Conservation (phyloP, 805 yeast genomes). For the Metschnikowia arizonensis region DNA sequence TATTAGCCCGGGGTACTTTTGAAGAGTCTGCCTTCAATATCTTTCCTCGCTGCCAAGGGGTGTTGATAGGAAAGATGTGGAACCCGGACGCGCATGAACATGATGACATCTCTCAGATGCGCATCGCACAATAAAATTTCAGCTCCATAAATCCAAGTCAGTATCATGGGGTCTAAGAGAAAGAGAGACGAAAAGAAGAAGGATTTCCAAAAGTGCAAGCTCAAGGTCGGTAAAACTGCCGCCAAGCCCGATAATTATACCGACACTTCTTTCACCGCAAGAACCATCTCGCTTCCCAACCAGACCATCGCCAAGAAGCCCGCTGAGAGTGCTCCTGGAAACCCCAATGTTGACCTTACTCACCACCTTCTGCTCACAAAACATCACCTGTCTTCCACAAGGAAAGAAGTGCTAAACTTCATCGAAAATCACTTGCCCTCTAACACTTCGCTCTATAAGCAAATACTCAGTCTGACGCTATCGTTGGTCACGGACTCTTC, state of each 20-base stretch:
- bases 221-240: conserved; percentile 82
- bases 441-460: conserved; percentile 52
- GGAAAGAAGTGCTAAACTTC: conserved; percentile 64
- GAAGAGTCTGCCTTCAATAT: not conserved
- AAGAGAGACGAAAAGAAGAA: conserved; percentile 63
- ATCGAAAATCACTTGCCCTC: conserved; percentile 51
- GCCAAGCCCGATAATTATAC: conserved; percentile 73
- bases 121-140: conserved; percentile 11
- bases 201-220: conserved; percentile 73
- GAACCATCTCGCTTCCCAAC: conserved; percentile 47
- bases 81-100: not conserved
- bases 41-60: not conserved
- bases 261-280: conserved; percentile 79
- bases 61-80: not conserved
- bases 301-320: conserved; percentile 32
- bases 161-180: conserved; percentile 43
- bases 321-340: conserved; percentile 10
- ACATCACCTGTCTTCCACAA: conserved; percentile 67
- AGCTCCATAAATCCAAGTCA: not conserved
- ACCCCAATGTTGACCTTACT: conserved; percentile 44
- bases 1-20: not conserved
- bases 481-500: conserved; percentile 69
- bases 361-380: conserved; percentile 66
- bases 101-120: conserved; percentile 6
- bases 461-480: conserved; percentile 51